A percentile compares a stretch with the other conserved stretches of the same genome.
These are phyloP conservation scores for Neotropicomus parvogracilis DNA, from an alignment of 1,284 basidiomycete species.

Conservation along the genomic window DNA sequence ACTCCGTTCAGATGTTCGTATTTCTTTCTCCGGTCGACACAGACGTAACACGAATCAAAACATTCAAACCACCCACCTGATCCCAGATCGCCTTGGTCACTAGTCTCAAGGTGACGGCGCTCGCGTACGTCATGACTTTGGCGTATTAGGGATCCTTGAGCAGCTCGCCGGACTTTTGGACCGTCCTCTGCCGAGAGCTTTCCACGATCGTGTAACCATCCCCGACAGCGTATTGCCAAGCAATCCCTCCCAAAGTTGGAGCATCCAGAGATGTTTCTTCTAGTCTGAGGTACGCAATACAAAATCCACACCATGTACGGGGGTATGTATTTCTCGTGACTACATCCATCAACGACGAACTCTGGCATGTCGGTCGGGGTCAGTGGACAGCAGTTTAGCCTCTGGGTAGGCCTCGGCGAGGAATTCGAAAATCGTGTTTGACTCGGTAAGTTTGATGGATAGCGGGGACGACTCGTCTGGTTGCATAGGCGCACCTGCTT, in stretches of 20 bases:
- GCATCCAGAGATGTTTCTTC: constrained; percentile 11
- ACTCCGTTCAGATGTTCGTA: background rate
- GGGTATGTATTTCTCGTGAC: constrained; percentile 20
- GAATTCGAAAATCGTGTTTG: constrained; percentile 60
- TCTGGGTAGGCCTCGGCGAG: constrained; percentile 52
- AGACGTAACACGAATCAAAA: no score
- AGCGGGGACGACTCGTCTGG: constrained; percentile 54
- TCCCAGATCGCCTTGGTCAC: background rate
- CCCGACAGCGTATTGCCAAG: constrained; percentile 36
- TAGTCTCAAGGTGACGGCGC: background rate
- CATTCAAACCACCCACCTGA: background rate
- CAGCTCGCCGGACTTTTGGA: constrained; percentile 35
- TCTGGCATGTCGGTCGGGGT: constrained; percentile 53
- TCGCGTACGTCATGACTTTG: constrained; percentile 40
- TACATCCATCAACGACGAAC: constrained; percentile 57
- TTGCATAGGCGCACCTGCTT: constrained; percentile 3
- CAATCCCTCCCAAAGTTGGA: constrained; percentile 33
- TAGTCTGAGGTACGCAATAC: constrained; percentile 36
- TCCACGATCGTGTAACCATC: constrained; percentile 45
- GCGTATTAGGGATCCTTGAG: constrained; percentile 40
- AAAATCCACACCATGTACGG: constrained; percentile 27
- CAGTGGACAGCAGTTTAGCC: constrained; percentile 46
- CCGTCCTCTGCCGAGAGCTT: constrained; percentile 43
- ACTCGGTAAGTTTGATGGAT: constrained; percentile 58
- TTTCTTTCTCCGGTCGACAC: background rate